Percentiles rank a stretch among this genome's conserved stretches.
phyloP scores from a whole-genome alignment of 805 yeast genomes.

The Kodamaea lidongshanica region DNA sequence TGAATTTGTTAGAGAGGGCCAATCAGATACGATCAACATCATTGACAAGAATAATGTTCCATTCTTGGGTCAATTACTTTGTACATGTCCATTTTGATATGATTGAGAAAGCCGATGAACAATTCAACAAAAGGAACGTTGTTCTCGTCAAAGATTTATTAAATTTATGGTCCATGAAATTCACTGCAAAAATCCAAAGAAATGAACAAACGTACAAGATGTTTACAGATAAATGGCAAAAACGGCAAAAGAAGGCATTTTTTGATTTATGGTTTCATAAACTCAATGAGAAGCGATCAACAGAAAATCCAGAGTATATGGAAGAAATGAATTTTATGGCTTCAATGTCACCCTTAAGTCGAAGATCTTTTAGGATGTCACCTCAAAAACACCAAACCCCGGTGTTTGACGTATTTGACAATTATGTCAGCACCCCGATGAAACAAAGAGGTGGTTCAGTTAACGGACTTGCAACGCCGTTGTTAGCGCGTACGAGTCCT shows the following conservation, averaged over 20 bases:
- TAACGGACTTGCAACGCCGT: too few relatives aligned
- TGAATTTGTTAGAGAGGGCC: too few relatives aligned
- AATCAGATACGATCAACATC: too few relatives aligned
- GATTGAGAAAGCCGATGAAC: constrained; percentile 26
- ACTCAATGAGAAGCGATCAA: constrained; percentile 10
- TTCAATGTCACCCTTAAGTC: constrained; percentile 27
- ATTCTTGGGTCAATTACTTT: too few relatives aligned
- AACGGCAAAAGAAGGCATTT: constrained; percentile 20
- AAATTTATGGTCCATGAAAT: constrained; percentile 32
- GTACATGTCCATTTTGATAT: constrained; percentile 19
- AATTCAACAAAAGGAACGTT: constrained; percentile 23
- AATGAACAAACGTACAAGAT: constrained; percentile 31
- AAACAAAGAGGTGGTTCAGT: too few relatives aligned
- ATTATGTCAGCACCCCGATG: constrained; percentile 31
- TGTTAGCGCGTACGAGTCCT: constrained; percentile 27
- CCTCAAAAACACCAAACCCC: too few relatives aligned
- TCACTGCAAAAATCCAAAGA: constrained; percentile 25
- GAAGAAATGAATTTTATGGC: background rate
- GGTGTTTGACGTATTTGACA: too few relatives aligned
- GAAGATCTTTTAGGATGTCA: too few relatives aligned
- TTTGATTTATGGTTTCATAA: constrained; percentile 36
- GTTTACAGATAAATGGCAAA: constrained; percentile 29
- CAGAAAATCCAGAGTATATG: constrained; percentile 3
- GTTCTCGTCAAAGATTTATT: constrained; percentile 20
- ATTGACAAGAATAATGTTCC: too few relatives aligned